Evolutionary conservation across 73 alveolate genomes (phyloP), one percentile per base, ranked within the genome.

Genomic region (Paramecium primaurelia): DNA sequence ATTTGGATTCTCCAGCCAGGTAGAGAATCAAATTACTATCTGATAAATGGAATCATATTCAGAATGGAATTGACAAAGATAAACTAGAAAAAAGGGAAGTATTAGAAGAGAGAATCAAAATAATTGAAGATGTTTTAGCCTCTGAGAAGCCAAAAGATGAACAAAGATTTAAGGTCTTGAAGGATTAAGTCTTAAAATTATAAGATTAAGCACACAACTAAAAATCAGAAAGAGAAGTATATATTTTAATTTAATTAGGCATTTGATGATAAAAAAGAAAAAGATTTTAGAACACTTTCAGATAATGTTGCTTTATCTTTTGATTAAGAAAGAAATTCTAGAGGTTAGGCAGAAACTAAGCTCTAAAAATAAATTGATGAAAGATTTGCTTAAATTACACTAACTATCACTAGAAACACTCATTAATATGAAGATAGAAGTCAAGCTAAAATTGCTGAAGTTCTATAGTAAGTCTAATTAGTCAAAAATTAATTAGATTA

Each of bases 361-460:
- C 45, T 80, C 25, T 45, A 49, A 36, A 80, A 80, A 49, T 47
- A 80, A 47, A 47, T 49, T 20, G 91, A 80, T 47, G 91, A 80
- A 80, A 80, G 91, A 80, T 80, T 80, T 80, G 77, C 91, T 10
- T 47, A 80, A 80, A 80, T 80, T 36, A 80, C 91, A n/a, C 45
- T 80, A 1, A 80, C 91, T 18, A 80, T 80, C n/a, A 42, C 91
- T 10, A 80, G 91, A 80, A 80, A 80, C 28, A 80, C 91, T 18
- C 91, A 80, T 80, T 36, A 80, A 49, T 80, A 80, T 80, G 91
- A 80, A 22, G 91, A 80, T 80, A 80, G 91, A 42, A 80, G 91
- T 80, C 30, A 80, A 80, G 91, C 91, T 9, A 80, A 80, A 36
- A 80, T 80, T 44, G 47, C 91, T 18, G 91, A 80, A 45, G 91